Conservation (phyloP, 1,284 basidiomycete genomes). For the Apiotrichum porosum region DNA sequence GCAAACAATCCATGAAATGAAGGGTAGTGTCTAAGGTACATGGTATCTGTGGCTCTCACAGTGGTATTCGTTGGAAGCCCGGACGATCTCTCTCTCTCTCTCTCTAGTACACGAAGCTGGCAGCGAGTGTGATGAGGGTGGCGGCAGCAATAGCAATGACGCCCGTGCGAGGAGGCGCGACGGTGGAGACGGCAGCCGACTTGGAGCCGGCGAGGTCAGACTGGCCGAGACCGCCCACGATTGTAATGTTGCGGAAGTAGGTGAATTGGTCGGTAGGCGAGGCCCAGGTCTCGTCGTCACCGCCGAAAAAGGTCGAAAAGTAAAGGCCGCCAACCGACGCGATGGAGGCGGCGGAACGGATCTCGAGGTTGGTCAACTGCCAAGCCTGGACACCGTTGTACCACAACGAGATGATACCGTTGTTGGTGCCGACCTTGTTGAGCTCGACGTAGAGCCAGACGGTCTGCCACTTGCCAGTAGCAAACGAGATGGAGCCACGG, state of each 20-base stretch:
- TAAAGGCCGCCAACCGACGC: constrained; percentile 39
- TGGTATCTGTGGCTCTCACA: too few relatives aligned
- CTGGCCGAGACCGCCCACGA: constrained; percentile 34
- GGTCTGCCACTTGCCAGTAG: constrained; percentile 43
- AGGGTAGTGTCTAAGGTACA: too few relatives aligned
- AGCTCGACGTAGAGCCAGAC: constrained; percentile 45
- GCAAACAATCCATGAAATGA: too few relatives aligned
- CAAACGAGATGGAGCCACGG: constrained; percentile 43
- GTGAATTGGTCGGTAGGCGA: constrained; percentile 41
- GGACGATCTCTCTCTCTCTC: not conserved
- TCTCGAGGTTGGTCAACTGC: constrained; percentile 36
- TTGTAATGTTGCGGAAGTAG: constrained; percentile 43
- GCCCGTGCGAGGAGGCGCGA: not conserved
- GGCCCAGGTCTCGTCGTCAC: constrained; percentile 43
- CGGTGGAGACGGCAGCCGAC: not conserved
- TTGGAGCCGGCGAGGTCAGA: constrained; percentile 21
- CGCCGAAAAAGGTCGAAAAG: constrained; percentile 51
- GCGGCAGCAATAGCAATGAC: not conserved
- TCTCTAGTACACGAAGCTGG: constrained; percentile 1
- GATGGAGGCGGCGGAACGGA: constrained; percentile 35
- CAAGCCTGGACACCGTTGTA: constrained; percentile 44
- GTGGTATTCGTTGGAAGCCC: too few relatives aligned
- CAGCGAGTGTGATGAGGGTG: not conserved
- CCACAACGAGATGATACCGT: constrained; percentile 42
- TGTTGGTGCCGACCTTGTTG: constrained; percentile 39